These are phyloP conservation scores for Kernera saxatilis DNA, from an alignment of 345 rosid species.

Conservation along the genomic window DNA sequence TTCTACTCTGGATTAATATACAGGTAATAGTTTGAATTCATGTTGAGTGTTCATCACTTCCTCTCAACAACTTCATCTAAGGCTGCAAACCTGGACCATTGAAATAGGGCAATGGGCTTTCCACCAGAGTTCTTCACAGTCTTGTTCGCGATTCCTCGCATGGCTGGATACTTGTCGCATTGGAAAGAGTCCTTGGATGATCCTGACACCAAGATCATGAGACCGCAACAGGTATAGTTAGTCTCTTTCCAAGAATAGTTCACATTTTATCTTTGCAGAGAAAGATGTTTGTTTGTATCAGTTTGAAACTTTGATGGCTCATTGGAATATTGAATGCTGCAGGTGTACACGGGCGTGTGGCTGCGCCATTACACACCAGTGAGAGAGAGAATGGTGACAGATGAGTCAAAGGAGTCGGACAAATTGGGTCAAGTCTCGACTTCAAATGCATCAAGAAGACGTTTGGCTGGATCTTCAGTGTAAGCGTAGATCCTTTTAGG, in stretches of 20 bases:
- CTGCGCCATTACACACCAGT: conserved; percentile 74
- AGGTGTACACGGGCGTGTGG: conserved; percentile 95
- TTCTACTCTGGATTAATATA: conserved; percentile 95
- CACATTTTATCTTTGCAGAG: not conserved
- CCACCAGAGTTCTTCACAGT: conserved; percentile 96
- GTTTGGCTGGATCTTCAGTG: conserved; percentile 65
- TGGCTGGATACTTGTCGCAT: conserved; percentile 97
- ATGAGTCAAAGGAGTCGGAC: conserved; percentile 39
- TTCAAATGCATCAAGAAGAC: conserved; percentile 80
- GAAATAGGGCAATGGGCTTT: conserved; percentile 90
- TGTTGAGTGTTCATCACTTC: not conserved
- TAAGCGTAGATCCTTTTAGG: conserved; percentile 14
- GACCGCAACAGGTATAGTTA: conserved; percentile 83
- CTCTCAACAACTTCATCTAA: not conserved
- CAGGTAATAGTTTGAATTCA: conserved; percentile 40
- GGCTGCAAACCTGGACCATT: not conserved
- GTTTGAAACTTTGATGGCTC: not conserved
- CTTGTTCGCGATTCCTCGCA: conserved; percentile 87
- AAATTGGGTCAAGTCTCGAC: conserved; percentile 62
- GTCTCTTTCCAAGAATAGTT: not conserved
- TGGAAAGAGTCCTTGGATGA: conserved; percentile 96
- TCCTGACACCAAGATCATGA: conserved; percentile 97
- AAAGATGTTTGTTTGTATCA: not conserved
- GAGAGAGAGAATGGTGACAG: conserved; percentile 43
- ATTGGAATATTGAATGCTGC: not conserved